These are phyloP conservation scores for Sporothrix globosa DNA, from an alignment of 2,329 filamentous ascomycete species.

Conservation along the genomic window DNA sequence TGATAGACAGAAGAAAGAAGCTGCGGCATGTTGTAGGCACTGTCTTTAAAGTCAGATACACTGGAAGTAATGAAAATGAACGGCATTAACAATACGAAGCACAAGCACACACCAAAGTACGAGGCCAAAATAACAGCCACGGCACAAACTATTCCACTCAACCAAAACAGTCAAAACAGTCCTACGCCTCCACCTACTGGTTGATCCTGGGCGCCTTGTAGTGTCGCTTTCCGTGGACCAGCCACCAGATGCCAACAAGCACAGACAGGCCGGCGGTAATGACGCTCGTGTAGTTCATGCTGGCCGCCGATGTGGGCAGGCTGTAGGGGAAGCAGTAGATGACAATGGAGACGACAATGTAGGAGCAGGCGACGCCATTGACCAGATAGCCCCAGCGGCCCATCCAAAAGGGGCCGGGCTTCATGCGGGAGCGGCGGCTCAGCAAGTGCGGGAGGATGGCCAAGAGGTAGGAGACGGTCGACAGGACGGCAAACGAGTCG, in stretches of 20 bases:
- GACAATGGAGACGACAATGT: constrained; percentile 62
- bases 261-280: constrained; percentile 51
- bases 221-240: constrained; percentile 38
- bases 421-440: constrained; percentile 49
- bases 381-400: constrained; percentile 49
- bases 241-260: constrained; percentile 50
- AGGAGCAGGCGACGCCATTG: constrained; percentile 53
- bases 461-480: constrained; percentile 60
- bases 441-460: constrained; percentile 64
- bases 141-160: too few species aligned
- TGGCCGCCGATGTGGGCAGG: constrained; percentile 46
- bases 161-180: too few species aligned
- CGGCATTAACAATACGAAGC: too few species aligned
- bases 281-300: constrained; percentile 56
- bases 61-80: too few species aligned
- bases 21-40: too few species aligned
- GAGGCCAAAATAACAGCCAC: too few species aligned
- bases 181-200: neutral
- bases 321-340: constrained; percentile 62
- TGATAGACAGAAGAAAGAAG: too few species aligned
- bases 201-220: constrained; percentile 21
- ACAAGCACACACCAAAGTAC: too few species aligned
- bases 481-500: constrained; percentile 50
- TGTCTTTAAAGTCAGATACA: too few species aligned
- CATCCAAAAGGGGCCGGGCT: constrained; percentile 61